phyloP scores from a whole-genome alignment of 2,329 filamentous ascomycete genomes.

The Cladophialophora carrionii region DNA sequence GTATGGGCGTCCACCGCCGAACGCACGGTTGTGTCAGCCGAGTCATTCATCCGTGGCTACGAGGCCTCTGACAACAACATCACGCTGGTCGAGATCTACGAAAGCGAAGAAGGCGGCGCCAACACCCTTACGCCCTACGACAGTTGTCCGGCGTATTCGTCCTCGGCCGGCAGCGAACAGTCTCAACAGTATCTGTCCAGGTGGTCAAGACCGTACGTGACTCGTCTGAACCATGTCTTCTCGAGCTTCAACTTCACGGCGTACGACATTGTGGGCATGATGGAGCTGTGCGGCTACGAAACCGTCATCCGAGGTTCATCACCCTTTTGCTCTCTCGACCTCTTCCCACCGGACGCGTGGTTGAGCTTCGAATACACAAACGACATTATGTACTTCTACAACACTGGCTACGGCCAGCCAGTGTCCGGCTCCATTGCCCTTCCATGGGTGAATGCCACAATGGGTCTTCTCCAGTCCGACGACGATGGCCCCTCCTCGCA shows the following conservation, averaged over 20 bases:
- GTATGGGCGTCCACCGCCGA: conserved; percentile 68
- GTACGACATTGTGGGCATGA: conserved; percentile 67
- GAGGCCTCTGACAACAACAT: conserved; percentile 59
- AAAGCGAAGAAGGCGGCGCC: conserved; percentile 61
- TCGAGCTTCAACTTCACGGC: conserved; percentile 66
- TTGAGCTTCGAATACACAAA: conserved; percentile 68
- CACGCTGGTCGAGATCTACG: conserved; percentile 59
- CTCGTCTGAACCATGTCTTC: conserved; percentile 57
- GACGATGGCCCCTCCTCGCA: conserved; percentile 46
- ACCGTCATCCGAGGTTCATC: conserved; percentile 65
- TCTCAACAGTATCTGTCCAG: conserved; percentile 54
- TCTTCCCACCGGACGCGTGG: conserved; percentile 66
- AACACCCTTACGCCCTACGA: conserved; percentile 67
- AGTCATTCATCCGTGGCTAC: conserved; percentile 62
- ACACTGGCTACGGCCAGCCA: conserved; percentile 65
- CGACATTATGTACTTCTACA: conserved; percentile 67
- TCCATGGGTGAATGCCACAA: conserved; percentile 68
- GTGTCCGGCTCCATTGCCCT: conserved; percentile 63
- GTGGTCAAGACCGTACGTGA: conserved; percentile 65
- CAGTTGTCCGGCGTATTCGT: conserved; percentile 65
- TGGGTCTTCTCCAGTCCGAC: conserved; percentile 52
- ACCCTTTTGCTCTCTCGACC: conserved; percentile 62
- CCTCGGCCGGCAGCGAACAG: conserved; percentile 61
- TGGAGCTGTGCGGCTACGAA: conserved; percentile 68
- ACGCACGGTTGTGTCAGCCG: conserved; percentile 61